These are phyloP conservation scores for Fusarium agapanthi DNA, from an alignment of 2,329 filamentous ascomycete genomes.

Conservation along the genomic window DNA sequence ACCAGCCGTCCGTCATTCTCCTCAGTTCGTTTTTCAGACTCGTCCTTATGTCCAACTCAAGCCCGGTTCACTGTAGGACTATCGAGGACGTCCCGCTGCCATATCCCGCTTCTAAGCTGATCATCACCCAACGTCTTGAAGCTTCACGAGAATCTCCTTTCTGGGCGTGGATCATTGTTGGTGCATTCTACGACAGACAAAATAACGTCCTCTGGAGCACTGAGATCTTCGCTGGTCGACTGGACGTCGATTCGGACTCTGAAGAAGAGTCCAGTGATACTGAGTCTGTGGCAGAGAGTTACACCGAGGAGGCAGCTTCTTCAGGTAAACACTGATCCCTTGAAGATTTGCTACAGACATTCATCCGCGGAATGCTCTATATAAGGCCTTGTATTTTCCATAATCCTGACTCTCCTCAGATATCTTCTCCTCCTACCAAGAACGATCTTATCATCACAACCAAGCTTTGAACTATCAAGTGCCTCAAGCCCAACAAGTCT, in stretches of 20 bases:
- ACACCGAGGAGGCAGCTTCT: slow-evolving; percentile 19
- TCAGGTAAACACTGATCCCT: slow-evolving; percentile 30
- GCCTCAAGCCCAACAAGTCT: slow-evolving; percentile 1
- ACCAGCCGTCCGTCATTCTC: neutral
- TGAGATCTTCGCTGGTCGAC: slow-evolving; percentile 52
- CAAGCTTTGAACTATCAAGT: neutral
- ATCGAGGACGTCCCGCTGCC: slow-evolving; percentile 51
- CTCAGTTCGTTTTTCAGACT: neutral
- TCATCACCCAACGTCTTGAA: slow-evolving; percentile 55
- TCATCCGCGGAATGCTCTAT: slow-evolving; percentile 7
- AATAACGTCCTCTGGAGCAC: slow-evolving; percentile 56
- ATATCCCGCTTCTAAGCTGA: slow-evolving; percentile 55
- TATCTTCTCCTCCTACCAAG: slow-evolving; percentile 11
- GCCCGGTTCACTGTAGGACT: slow-evolving; percentile 33
- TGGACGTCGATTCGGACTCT: slow-evolving; percentile 40
- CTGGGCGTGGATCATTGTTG: slow-evolving; percentile 59
- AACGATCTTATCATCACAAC: neutral
- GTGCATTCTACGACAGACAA: slow-evolving; percentile 56
- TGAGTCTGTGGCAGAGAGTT: slow-evolving; percentile 15
- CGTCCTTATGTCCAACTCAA: slow-evolving; percentile 35
- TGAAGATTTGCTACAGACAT: neutral
- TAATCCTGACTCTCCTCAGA: slow-evolving; percentile 22
- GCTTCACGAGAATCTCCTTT: slow-evolving; percentile 44
- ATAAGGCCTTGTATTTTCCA: slow-evolving; percentile 4
- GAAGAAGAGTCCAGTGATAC: slow-evolving; percentile 33